phyloP scores from a whole-genome alignment of 257 asterid species.

The Paraleonurus japonicus region DNA sequence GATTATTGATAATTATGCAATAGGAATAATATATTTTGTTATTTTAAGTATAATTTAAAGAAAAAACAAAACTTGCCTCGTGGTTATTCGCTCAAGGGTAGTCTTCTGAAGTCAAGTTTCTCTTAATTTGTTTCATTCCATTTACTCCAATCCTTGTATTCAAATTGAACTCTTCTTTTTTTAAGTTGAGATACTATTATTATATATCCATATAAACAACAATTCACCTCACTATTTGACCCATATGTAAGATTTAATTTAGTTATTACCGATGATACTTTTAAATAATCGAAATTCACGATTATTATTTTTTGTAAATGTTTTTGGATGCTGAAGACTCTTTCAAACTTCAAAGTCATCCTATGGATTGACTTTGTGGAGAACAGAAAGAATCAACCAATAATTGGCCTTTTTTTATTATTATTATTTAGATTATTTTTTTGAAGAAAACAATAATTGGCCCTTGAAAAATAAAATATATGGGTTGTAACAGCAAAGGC shows the following conservation, averaged over 20 bases:
- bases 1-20: background rate
- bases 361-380: constrained; percentile 19
- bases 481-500: constrained; percentile 20
- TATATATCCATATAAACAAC: background rate
- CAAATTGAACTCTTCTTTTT: background rate
- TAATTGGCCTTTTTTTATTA: constrained; percentile 22
- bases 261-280: background rate
- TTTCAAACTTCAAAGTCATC: constrained; percentile 3
- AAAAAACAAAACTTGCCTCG: background rate
- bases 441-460: constrained; percentile 21
- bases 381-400: constrained; percentile 21
- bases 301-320: background rate
- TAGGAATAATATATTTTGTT: background rate
- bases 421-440: background rate
- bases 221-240: background rate
- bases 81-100: background rate
- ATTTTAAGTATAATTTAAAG: background rate
- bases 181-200: background rate
- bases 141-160: background rate
- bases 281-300: no score
- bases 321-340: background rate
- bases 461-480: background rate
- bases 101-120: background rate
- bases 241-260: background rate
- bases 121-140: background rate